Evolutionary conservation across 2,329 filamentous ascomycete species (phyloP), one percentile per base, ranked within the genome.

Genomic region (Claviceps monticola): DNA sequence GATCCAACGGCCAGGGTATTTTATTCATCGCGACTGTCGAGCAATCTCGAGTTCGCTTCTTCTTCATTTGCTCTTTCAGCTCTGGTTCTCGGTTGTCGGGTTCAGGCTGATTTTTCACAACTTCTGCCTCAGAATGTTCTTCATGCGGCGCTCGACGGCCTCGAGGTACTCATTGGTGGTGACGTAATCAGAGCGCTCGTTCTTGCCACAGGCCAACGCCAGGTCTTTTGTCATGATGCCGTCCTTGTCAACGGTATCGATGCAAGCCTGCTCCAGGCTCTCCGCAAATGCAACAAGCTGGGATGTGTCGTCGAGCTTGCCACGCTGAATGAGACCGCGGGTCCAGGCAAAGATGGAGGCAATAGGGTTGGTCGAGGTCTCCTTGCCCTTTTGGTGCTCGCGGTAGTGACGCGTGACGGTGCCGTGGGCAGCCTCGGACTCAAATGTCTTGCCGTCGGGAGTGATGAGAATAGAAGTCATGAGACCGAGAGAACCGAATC

Each of bases 291-390:
- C 79, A 54, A 95, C 82, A 29, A 98, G 76, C 59, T 96, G 90
- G 34, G 90, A 90, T n/a, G 89, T 96, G 50, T 81, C 74, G 71
- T 98, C 93, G 59, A 98, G 82, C 74, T 88, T 85, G 62, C 93
- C 93, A 62, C 93, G 87, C 79, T 96, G 93, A 61, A 88, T 74
- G 47, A 98, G 81, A 63, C 93, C 93, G 54, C 93, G 86, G 55
- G 93, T 97, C 93, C 93, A 98, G 64, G 93, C 93, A 70, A 97
- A 98, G 75, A 98, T 97, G 67, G 88, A 95, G 57, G 93, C 93
- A 63, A 97, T 97, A 55, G 93, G 93, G 82, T 98, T 97, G 60
- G 93, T 98, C 45, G 89, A 95, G 52, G 93, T 98, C 73, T 95
- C 88, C 62, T 84, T 83, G 67, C 93, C 93, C 78, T 96, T 96